Percentiles rank a stretch among this genome's conserved stretches.
Evolutionary conservation across 352 stramenopile species (phyloP).

Genomic region (Pythium brassicae): DNA sequence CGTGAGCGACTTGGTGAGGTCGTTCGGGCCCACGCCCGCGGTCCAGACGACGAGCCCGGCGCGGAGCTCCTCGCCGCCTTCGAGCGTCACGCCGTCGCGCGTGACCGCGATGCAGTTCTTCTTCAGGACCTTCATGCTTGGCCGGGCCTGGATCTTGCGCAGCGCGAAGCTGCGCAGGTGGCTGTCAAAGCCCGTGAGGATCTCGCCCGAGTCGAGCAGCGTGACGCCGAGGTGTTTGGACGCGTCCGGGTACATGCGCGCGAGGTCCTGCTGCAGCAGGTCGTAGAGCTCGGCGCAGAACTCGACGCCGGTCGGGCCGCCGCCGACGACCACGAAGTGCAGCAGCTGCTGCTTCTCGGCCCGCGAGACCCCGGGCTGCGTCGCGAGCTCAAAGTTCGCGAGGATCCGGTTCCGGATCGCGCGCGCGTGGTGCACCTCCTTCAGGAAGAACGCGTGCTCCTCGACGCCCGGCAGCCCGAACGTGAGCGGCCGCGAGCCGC

Average conservation of each 20-base stretch:
- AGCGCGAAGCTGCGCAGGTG: slow-evolving; percentile 67
- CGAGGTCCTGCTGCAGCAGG: slow-evolving; percentile 90
- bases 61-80: slow-evolving; percentile 53
- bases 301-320: slow-evolving; percentile 93
- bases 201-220: slow-evolving; percentile 65
- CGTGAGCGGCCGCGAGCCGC: slow-evolving; percentile 92
- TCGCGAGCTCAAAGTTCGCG: slow-evolving; percentile 94
- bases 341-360: slow-evolving; percentile 91
- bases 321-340: slow-evolving; percentile 97
- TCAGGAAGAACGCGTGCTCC: slow-evolving; percentile 96
- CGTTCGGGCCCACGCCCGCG: slow-evolving; percentile 70
- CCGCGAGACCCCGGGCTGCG: slow-evolving; percentile 74
- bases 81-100: slow-evolving; percentile 53
- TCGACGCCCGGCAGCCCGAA: slow-evolving; percentile 90
- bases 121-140: slow-evolving; percentile 78
- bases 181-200: slow-evolving; percentile 68
- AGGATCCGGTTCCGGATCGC: slow-evolving; percentile 76
- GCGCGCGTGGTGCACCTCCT: slow-evolving; percentile 94
- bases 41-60: slow-evolving; percentile 75
- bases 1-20: slow-evolving; percentile 70
- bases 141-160: slow-evolving; percentile 74
- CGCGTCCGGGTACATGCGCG: slow-evolving; percentile 67
- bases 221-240: slow-evolving; percentile 72
- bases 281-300: slow-evolving; percentile 97
- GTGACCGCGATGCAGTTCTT: slow-evolving; percentile 72